Evolutionary conservation across 2,329 filamentous ascomycete genomes (phyloP).

Genomic region (Colletotrichum lentis): DNA sequence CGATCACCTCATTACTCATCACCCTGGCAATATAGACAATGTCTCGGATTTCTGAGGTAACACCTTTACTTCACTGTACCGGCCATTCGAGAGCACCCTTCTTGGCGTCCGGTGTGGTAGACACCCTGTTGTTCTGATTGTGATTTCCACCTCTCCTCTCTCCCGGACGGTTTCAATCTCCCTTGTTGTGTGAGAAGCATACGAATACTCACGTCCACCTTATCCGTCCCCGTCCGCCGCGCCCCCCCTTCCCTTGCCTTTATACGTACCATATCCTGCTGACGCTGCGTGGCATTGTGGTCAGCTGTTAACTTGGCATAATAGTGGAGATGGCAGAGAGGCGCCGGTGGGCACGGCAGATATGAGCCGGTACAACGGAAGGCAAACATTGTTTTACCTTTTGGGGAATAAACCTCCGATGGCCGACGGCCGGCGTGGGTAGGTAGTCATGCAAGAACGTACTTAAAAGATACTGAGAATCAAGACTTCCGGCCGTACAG

Average conservation of each 20-base stretch:
- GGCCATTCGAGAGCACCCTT: conserved; percentile 8
- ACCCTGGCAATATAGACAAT: conserved; percentile 12
- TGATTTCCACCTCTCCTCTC: conserved; percentile 8
- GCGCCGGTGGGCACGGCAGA: conserved; percentile 20
- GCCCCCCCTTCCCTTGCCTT: not conserved
- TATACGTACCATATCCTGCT: not conserved
- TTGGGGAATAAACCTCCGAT: conserved; percentile 23
- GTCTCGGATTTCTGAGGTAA: not conserved
- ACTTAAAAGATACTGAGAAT: not conserved
- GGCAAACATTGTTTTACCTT: conserved; percentile 34
- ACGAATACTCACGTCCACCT: conserved; percentile 4
- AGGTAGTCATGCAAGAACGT: conserved; percentile 7
- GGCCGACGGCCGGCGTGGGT: conserved; percentile 1
- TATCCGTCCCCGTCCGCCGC: not conserved
- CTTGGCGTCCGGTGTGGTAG: conserved; percentile 1
- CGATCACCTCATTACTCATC: conserved; percentile 13
- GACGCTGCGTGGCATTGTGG: not conserved
- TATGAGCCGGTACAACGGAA: conserved; percentile 23
- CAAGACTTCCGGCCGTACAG: not conserved
- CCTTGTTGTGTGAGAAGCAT: conserved; percentile 10
- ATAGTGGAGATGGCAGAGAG: not conserved
- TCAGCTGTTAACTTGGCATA: not conserved
- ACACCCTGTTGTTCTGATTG: conserved; percentile 1
- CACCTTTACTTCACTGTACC: not conserved
- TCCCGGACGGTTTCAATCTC: conserved; percentile 21